Conservation (phyloP, 2,329 filamentous ascomycete genomes). For the Chrysoporthe puriensis region DNA sequence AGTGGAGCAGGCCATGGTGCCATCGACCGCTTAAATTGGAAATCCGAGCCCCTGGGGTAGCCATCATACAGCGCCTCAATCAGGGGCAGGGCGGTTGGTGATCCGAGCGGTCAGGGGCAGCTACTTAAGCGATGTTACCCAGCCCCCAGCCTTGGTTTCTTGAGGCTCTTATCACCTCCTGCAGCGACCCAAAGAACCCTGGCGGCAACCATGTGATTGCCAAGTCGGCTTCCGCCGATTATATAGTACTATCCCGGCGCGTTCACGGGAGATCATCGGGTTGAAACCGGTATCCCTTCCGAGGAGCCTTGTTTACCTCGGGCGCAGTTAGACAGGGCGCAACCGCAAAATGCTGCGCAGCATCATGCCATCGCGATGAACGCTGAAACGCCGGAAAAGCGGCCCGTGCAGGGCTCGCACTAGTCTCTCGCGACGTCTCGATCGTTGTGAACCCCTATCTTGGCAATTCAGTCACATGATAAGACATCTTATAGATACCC, state of each 20-base stretch:
- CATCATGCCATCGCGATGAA: too few relatives aligned
- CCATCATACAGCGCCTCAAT: neutral
- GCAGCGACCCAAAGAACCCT: neutral
- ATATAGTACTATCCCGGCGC: neutral
- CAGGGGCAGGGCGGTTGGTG: neutral
- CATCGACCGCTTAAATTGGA: neutral
- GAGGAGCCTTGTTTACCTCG: too few relatives aligned
- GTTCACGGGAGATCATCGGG: neutral
- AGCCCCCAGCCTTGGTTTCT: neutral
- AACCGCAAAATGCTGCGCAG: too few relatives aligned
- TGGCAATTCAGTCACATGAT: too few relatives aligned
- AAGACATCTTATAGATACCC: too few relatives aligned
- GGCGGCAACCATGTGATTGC: neutral
- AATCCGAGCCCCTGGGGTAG: neutral
- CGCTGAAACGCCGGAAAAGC: too few relatives aligned
- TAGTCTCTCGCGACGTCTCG: too few relatives aligned
- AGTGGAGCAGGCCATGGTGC: neutral
- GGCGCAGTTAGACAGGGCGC: too few relatives aligned
- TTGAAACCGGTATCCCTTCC: neutral
- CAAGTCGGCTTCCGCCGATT: neutral
- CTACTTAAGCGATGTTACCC: neutral
- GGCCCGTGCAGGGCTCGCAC: too few relatives aligned
- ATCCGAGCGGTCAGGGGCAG: neutral
- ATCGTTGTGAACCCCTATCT: too few relatives aligned
- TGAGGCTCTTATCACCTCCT: neutral